phyloP scores from a whole-genome alignment of 2,329 filamentous ascomycete species.

The Furcasterigmium sp. region DNA sequence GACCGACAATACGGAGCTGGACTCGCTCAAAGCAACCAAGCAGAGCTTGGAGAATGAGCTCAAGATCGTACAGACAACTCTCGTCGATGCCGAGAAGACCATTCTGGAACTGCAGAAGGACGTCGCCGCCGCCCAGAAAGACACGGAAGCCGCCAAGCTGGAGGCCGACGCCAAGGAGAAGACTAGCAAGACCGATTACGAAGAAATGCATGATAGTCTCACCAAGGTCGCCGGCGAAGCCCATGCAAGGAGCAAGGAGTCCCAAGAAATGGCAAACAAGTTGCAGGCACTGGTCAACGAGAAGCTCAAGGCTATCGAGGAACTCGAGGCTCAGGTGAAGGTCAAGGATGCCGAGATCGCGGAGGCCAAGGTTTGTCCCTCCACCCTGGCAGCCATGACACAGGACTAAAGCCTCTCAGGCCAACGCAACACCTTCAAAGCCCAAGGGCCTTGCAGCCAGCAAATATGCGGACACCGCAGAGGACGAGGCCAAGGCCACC shows the following conservation, averaged over 20 bases:
- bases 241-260: slow-evolving; percentile 45
- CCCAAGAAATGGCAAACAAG: slow-evolving; percentile 43
- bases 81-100: slow-evolving; percentile 31
- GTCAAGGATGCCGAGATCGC: slow-evolving; percentile 60
- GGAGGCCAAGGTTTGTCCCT: slow-evolving; percentile 48
- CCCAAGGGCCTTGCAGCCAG: slow-evolving; percentile 50
- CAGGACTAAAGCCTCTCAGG: slow-evolving; percentile 24
- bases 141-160: slow-evolving; percentile 46
- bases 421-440: slow-evolving; percentile 34
- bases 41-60: slow-evolving; percentile 40
- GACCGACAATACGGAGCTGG: slow-evolving; percentile 48
- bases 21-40: slow-evolving; percentile 44
- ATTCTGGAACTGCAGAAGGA: slow-evolving; percentile 29
- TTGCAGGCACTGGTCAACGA: slow-evolving; percentile 40
- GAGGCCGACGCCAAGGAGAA: slow-evolving; percentile 47
- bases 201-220: slow-evolving; percentile 59
- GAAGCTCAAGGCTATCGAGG: slow-evolving; percentile 39
- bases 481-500: slow-evolving; percentile 25
- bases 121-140: slow-evolving; percentile 43
- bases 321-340: slow-evolving; percentile 51
- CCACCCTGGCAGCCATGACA: background rate
- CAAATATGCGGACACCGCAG: slow-evolving; percentile 41
- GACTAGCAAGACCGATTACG: slow-evolving; percentile 54
- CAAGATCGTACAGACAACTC: slow-evolving; percentile 21
- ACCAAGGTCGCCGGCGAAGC: slow-evolving; percentile 56